A percentile compares a stretch with the other conserved stretches of the same genome.
Conservation (phyloP, 352 stramenopile genomes). For the Globisporangium paroecandrum region DNA sequence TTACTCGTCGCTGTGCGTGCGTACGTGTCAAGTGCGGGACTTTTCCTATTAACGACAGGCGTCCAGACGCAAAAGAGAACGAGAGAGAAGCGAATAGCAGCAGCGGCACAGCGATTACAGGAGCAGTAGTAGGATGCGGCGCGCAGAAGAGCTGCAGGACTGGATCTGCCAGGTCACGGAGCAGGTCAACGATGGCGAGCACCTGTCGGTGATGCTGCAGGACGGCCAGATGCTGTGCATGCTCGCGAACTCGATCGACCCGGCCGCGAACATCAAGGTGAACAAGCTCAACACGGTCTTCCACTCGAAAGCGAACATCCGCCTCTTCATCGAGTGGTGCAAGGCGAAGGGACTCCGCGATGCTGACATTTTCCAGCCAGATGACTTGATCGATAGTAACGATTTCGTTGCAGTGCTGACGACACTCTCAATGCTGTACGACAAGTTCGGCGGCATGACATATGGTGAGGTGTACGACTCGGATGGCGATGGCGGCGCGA, state of each 20-base stretch:
- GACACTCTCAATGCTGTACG: constrained; percentile 84
- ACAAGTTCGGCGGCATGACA: constrained; percentile 67
- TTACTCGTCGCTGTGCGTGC: neutral
- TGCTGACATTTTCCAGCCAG: constrained; percentile 69
- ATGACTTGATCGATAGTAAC: constrained; percentile 70
- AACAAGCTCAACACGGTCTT: constrained; percentile 89
- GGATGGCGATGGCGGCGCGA: constrained; percentile 25
- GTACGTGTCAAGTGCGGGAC: neutral
- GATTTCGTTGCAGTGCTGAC: constrained; percentile 61
- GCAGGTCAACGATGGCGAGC: constrained; percentile 64
- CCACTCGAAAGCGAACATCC: constrained; percentile 84
- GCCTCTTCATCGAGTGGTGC: constrained; percentile 82
- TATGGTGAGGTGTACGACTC: constrained; percentile 55
- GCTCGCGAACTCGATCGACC: constrained; percentile 81
- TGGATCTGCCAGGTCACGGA: constrained; percentile 83
- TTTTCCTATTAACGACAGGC: neutral
- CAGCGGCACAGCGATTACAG: constrained; percentile 1
- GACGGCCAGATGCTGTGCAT: constrained; percentile 85
- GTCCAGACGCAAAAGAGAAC: neutral
- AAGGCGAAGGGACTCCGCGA: constrained; percentile 62
- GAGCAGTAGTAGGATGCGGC: constrained; percentile 33
- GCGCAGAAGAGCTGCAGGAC: constrained; percentile 79
- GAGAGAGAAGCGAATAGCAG: neutral
- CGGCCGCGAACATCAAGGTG: constrained; percentile 66
- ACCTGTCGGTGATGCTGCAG: constrained; percentile 79